Conservation (phyloP, 495 filamentous ascomycete genomes). For the Penicillium parvum region DNA sequence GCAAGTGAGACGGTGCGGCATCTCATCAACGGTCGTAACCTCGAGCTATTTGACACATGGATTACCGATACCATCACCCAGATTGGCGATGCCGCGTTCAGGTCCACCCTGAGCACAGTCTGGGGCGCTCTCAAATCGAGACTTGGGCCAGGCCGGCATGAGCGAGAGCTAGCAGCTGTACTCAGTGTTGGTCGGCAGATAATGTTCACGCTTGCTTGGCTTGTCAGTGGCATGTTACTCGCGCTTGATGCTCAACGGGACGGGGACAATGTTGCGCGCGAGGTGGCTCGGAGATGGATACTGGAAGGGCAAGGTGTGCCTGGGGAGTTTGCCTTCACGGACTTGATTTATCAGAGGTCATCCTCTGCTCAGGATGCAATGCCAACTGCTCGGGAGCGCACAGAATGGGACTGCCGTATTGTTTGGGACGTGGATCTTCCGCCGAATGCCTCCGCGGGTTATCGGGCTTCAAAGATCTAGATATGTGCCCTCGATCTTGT, state of each 20-base stretch:
- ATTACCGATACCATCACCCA: conserved; percentile 27
- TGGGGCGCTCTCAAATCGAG: conserved; percentile 7
- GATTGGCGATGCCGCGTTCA: conserved; percentile 3
- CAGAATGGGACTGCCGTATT: conserved; percentile 29
- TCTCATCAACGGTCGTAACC: conserved; percentile 40
- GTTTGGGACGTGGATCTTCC: conserved; percentile 33
- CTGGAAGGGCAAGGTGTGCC: conserved; percentile 28
- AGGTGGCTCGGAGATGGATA: conserved; percentile 33
- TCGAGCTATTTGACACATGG: conserved; percentile 32
- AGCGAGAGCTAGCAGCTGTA: background rate
- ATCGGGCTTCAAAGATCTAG: conserved; percentile 20
- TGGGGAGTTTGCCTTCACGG: conserved; percentile 31
- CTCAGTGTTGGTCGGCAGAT: conserved; percentile 25
- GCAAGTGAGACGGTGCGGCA: conserved; percentile 55
- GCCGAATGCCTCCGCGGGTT: conserved; percentile 18
- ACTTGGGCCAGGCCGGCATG: conserved; percentile 4
- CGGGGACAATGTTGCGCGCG: conserved; percentile 24
- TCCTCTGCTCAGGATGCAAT: background rate
- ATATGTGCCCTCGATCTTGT: no score
- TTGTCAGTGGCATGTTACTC: conserved; percentile 27
- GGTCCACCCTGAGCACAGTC: conserved; percentile 10
- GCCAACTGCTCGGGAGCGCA: background rate
- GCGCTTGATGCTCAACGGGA: conserved; percentile 32
- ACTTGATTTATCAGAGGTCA: conserved; percentile 19
- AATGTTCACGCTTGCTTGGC: conserved; percentile 34